Evolutionary conservation across 805 yeast genomes (phyloP).

Genomic region (Candida corydali): DNA sequence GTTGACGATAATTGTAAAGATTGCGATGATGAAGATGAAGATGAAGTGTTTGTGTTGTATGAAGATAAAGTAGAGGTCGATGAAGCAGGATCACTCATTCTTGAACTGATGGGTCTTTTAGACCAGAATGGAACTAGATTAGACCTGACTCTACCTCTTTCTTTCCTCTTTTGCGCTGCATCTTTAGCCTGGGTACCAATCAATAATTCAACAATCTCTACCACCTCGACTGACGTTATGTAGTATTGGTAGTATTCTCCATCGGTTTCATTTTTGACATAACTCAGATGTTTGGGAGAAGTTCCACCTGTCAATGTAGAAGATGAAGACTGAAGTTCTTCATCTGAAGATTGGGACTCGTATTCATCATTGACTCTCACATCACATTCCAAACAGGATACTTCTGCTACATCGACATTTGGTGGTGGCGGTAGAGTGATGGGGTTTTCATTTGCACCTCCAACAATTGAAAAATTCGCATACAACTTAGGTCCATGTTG

Average conservation of each 20-base stretch:
- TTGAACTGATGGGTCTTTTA: conserved; percentile 51
- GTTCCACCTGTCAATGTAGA: conserved; percentile 1
- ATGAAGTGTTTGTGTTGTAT: not conserved
- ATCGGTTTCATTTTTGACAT: conserved; percentile 16
- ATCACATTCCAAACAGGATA: conserved; percentile 52
- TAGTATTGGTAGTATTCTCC: conserved; percentile 37
- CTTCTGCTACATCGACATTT: conserved; percentile 52
- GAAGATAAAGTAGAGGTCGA: not conserved
- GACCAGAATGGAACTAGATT: conserved; percentile 68
- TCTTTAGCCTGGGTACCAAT: conserved; percentile 47
- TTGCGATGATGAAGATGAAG: not conserved
- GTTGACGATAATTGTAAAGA: not conserved
- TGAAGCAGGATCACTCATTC: conserved; percentile 24
- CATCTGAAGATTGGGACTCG: conserved; percentile 22
- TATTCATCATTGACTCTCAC: conserved; percentile 26
- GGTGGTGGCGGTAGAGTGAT: conserved; percentile 32
- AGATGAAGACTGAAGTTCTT: conserved; percentile 13
- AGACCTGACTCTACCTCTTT: conserved; percentile 63
- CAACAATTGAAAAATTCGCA: conserved; percentile 49
- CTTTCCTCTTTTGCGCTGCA: conserved; percentile 52
- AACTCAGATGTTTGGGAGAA: conserved; percentile 9
- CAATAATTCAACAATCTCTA: conserved; percentile 58
- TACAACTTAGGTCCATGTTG: conserved; percentile 46
- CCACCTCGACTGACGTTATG: conserved; percentile 65
- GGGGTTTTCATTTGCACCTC: conserved; percentile 48